phyloP scores from a whole-genome alignment of 2,329 filamentous ascomycete genomes.

The Zymoseptoria brevis region DNA sequence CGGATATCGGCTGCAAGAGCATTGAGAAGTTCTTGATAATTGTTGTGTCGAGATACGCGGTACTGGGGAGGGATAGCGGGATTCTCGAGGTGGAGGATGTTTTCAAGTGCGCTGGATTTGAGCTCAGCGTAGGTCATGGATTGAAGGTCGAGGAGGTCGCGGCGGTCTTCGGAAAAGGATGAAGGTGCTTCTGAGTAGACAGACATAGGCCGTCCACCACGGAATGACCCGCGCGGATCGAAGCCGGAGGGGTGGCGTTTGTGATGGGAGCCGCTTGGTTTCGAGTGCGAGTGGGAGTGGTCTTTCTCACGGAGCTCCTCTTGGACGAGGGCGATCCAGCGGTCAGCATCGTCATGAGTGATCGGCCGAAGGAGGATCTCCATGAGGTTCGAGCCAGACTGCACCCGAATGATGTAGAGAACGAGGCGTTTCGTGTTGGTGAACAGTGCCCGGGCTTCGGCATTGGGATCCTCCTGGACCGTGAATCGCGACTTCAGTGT shows the following conservation, averaged over 20 bases:
- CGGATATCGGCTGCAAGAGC: conserved; percentile 94
- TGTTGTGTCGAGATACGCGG: conserved; percentile 76
- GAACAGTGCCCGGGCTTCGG: conserved; percentile 82
- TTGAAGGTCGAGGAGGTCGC: conserved; percentile 70
- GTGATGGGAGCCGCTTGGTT: conserved; percentile 27
- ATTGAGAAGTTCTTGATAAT: conserved; percentile 97
- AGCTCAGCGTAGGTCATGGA: conserved; percentile 84
- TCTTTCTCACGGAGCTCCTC: conserved; percentile 60
- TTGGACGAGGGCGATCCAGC: conserved; percentile 71
- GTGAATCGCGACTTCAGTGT: conserved; percentile 30
- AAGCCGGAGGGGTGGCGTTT: conserved; percentile 22
- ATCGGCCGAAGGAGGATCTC: conserved; percentile 92
- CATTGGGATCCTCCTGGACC: conserved; percentile 65
- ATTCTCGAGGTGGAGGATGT: conserved; percentile 82
- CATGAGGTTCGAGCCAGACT: conserved; percentile 83
- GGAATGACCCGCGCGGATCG: conserved; percentile 24
- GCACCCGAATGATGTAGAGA: conserved; percentile 93
- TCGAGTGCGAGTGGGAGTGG: conserved; percentile 17
- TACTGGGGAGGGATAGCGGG: conserved; percentile 46
- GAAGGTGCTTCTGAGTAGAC: conserved; percentile 37
- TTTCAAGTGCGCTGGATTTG: conserved; percentile 87
- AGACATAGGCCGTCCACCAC: conserved; percentile 23
- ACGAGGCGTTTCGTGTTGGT: conserved; percentile 98
- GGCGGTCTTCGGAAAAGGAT: conserved; percentile 26
- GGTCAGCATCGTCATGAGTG: conserved; percentile 74